Evolutionary conservation across 2,329 filamentous ascomycete species (phyloP).

Genomic region (Exophiala calicioides): DNA sequence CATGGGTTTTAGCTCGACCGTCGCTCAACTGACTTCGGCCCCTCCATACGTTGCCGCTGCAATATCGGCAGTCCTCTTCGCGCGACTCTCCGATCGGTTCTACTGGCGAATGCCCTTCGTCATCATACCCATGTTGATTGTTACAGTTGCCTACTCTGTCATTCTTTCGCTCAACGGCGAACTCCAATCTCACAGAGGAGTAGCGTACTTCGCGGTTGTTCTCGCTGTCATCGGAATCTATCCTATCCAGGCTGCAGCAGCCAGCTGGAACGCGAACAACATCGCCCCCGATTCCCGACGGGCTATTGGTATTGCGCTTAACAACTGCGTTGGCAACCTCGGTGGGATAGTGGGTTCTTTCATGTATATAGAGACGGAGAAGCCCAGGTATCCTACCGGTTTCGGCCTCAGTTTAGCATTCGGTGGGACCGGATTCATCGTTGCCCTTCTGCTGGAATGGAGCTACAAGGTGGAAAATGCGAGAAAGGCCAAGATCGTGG

Average conservation of each 20-base stretch:
- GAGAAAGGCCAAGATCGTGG: conserved; percentile 30
- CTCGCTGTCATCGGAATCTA: conserved; percentile 31
- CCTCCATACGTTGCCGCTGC: conserved; percentile 65
- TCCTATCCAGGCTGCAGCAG: conserved; percentile 32
- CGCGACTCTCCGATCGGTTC: conserved; percentile 36
- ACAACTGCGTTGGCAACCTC: conserved; percentile 42
- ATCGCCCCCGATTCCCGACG: conserved; percentile 31
- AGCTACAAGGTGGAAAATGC: conserved; percentile 30
- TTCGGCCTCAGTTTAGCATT: conserved; percentile 40
- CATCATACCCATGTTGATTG: conserved; percentile 18
- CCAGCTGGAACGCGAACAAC: conserved; percentile 34
- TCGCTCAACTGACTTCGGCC: conserved; percentile 70
- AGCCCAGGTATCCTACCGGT: conserved; percentile 39
- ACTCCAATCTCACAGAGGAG: conserved; percentile 27
- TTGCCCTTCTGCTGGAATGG: conserved; percentile 42
- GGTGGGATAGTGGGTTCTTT: conserved; percentile 42
- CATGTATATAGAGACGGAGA: conserved; percentile 40
- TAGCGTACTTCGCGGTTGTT: conserved; percentile 32
- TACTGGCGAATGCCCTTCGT: conserved; percentile 37
- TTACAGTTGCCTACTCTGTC: neutral
- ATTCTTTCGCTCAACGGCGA: conserved; percentile 30
- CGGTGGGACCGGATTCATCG: conserved; percentile 48
- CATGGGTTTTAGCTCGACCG: conserved; percentile 60
- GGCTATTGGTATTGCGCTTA: conserved; percentile 46
- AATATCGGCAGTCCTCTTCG: conserved; percentile 35